These are phyloP conservation scores for Cytospora chrysosperma DNA, from an alignment of 2,329 filamentous ascomycete genomes.

Conservation along the genomic window DNA sequence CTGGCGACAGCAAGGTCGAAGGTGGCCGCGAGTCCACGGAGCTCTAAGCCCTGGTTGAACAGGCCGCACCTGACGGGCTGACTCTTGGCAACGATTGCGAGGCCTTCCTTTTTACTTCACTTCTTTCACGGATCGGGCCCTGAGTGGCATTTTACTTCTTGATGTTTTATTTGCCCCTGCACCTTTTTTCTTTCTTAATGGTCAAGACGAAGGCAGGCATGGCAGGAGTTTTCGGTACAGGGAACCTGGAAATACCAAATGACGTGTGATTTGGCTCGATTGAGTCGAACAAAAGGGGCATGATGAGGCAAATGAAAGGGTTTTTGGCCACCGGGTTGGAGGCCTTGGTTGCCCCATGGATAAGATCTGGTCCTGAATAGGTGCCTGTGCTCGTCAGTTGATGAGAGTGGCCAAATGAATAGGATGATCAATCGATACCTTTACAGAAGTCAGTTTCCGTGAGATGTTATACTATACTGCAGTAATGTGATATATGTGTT, in stretches of 20 bases:
- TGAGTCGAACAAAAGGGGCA: neutral
- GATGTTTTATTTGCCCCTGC: slow-evolving; percentile 22
- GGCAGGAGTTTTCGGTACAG: slow-evolving; percentile 20
- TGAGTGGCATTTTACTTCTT: slow-evolving; percentile 13
- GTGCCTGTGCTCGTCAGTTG: neutral
- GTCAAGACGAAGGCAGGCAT: slow-evolving; percentile 14
- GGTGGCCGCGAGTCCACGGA: neutral
- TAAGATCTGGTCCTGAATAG: neutral
- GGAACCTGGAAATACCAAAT: slow-evolving; percentile 17
- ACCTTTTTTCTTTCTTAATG: slow-evolving; percentile 20
- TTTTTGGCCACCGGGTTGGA: neutral
- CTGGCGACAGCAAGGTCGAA: neutral
- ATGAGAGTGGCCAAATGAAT: slow-evolving; percentile 6
- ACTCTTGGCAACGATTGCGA: neutral
- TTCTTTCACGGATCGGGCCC: slow-evolving; percentile 15
- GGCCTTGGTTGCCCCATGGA: neutral
- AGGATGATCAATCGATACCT: slow-evolving; percentile 12
- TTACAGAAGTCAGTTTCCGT: neutral
- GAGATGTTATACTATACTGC: too few relatives aligned
- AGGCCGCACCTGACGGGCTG: neutral
- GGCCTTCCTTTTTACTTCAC: slow-evolving; percentile 6
- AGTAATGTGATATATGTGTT: neutral
- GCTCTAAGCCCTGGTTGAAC: neutral
- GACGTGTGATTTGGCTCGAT: slow-evolving; percentile 7
- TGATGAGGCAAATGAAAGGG: neutral